Evolutionary conservation across 306 rosid genomes (phyloP).

Genomic region (Trifolium dubium): DNA sequence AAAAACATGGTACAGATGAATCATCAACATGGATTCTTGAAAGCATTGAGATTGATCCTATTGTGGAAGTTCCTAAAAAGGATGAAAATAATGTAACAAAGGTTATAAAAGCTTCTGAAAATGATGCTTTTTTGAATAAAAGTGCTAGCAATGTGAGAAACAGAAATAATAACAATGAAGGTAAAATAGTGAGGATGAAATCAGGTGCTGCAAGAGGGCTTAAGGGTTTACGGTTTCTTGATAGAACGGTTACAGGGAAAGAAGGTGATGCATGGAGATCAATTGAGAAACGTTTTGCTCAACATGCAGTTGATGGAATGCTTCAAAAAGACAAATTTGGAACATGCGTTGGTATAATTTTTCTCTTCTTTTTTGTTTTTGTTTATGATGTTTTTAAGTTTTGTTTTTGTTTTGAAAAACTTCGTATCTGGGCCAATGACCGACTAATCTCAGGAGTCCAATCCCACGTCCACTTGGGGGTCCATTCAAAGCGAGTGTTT

Average conservation of each 20-base stretch:
- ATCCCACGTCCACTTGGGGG: no score
- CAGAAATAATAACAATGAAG: constrained; percentile 36
- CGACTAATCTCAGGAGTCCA: no score
- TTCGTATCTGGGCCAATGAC: no score
- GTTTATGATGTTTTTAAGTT: neutral
- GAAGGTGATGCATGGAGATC: constrained; percentile 77
- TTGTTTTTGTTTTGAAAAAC: neutral
- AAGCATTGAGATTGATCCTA: constrained; percentile 58
- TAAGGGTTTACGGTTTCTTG: constrained; percentile 75
- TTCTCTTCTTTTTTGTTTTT: neutral
- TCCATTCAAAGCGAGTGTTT: no score
- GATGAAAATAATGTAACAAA: neutral
- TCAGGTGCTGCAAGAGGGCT: constrained; percentile 73
- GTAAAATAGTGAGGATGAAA: constrained; percentile 39
- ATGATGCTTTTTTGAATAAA: constrained; percentile 1
- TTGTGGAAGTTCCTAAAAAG: constrained; percentile 42
- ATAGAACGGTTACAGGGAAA: constrained; percentile 67
- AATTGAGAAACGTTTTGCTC: constrained; percentile 61
- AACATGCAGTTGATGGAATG: constrained; percentile 52
- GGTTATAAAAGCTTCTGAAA: constrained; percentile 31
- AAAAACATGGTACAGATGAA: constrained; percentile 36
- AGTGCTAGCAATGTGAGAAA: constrained; percentile 38
- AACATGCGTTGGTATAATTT: constrained; percentile 64
- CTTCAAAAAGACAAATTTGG: constrained; percentile 78
- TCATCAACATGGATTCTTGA: constrained; percentile 62